Evolutionary conservation across 495 filamentous ascomycete genomes (phyloP), one percentile per base, ranked within the genome.

Genomic region (Penicillium daleae): DNA sequence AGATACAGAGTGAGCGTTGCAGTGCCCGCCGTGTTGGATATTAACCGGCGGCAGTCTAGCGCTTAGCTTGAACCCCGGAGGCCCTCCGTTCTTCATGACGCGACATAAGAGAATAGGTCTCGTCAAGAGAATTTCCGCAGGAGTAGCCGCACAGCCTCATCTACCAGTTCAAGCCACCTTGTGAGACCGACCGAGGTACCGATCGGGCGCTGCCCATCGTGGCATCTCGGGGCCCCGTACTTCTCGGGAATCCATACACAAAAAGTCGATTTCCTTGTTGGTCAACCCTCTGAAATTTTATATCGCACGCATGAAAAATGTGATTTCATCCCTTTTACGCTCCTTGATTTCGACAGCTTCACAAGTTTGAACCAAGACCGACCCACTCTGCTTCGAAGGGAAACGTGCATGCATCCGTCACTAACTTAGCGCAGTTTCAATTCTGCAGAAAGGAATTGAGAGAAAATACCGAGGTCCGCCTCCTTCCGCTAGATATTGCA

Each of bases 401-500:
- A 50, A 29, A n/a, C 46, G 24, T 29, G 46, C 46, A 50, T 50
- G 46, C 24, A 17, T 50, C 26, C 4, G 46, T 50, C 46, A 29
- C 12, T n/a, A n/a, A 21, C 42, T 24, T 50, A 50, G 46, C 46
- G 46, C 46, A 15, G 22, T n/a, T 50, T 50, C 46, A n/a, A 50
- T 50, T 7, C 46, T 50, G 46, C 46, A 50, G 46, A 50, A 50
- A 6, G 24, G 46, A 50, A 50, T 50, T 24, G 22, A 29, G 42
- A 46, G 22, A 8, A 44, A 21, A 44, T 22, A 6, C 40, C 19
- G n/a, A 21, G 40, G 42, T 24, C 42, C 42, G 42, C 19, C 42
- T 46, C 10, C 5, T 46, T 46, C 42, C 42, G 42, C 6, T 12
- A 22, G 19, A 7, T 6, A 22, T 22, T 22, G 8, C 19, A 21